Evolutionary conservation across 208 protist species (phyloP).

Genomic region (Balamuthia mandrillaris): DNA sequence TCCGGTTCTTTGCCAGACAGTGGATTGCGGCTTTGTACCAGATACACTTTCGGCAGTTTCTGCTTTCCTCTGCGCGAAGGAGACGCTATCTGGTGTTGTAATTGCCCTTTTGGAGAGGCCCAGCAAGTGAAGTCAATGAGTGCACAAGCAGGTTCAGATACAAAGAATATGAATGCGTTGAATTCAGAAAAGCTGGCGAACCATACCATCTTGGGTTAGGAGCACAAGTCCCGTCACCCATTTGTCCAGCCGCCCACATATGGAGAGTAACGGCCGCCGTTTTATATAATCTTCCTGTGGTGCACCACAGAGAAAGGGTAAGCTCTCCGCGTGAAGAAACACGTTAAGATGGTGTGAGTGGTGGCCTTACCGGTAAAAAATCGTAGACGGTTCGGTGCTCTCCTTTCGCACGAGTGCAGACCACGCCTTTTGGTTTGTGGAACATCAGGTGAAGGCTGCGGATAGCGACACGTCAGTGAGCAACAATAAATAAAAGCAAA

Average conservation of each 20-base stretch:
- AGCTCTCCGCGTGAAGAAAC: background rate
- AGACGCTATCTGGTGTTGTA: background rate
- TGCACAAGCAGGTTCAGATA: background rate
- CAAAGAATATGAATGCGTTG: background rate
- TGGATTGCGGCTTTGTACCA: background rate
- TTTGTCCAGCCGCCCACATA: conserved; percentile 1
- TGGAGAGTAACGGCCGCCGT: background rate
- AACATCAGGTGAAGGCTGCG: background rate
- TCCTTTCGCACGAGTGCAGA: conserved; percentile 4
- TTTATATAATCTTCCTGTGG: background rate
- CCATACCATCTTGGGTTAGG: background rate
- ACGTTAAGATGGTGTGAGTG: background rate
- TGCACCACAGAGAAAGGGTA: background rate
- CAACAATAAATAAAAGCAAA: background rate
- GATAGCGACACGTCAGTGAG: background rate
- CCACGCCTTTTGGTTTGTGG: background rate
- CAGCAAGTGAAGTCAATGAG: background rate
- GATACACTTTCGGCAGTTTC: background rate
- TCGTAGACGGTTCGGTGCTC: conserved; percentile 14
- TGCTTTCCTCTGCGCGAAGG: background rate
- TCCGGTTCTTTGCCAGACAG: background rate
- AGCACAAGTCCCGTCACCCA: conserved; percentile 17
- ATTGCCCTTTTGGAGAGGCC: background rate
- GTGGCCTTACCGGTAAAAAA: background rate
- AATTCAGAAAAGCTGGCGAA: background rate